Evolutionary conservation across 2,329 filamentous ascomycete genomes (phyloP), one percentile per base, ranked within the genome.

Genomic region (Orbilia oligospora): DNA sequence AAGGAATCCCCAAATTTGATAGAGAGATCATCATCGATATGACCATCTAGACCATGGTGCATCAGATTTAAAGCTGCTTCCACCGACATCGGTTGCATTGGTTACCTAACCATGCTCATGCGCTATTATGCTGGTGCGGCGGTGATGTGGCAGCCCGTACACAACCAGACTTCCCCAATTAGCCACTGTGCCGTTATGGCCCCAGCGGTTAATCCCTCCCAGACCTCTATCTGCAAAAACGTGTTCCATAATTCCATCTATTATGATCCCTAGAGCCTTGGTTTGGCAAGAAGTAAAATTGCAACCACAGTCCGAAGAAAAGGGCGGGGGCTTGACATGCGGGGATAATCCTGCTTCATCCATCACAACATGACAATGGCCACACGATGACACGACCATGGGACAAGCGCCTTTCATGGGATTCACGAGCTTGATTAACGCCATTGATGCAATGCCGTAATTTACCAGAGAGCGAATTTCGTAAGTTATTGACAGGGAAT

Each of bases 401-500:
- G 75, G 68, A 72, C 75, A 78, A 63, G 64, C 68, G 68, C 68
- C 63, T 64, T n/a, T 61, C 36, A 44, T 55, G 51, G 36, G 33
- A 18, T 18, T 48, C 33, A 51, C 48, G 48, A 51, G 48, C 48
- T 51, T 51, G 22, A 67, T 44, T 55, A 56, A 69, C 75, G 68
- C 68, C 75, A 72, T 78, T 78, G 75, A 78, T 78, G 75, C 75
- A 78, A 78, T 72, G 55, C 24, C 71, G 38, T 68, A 78, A 78
- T 78, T 78, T 78, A 65, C 75, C 75, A 78, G 49, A 58, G 53
- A 41, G 36, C 20, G 36, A 68, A 64, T 68, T 72, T 73, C 71
- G 68, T 49, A 71, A 53, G 51, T 53, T n/a, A 6, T 20, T 30
- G 36, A 71, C 66, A 71, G 51, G 66, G 66, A 36, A 61, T 5